phyloP scores from a whole-genome alignment of 495 filamentous ascomycete genomes.

The Viridothelium virens region DNA sequence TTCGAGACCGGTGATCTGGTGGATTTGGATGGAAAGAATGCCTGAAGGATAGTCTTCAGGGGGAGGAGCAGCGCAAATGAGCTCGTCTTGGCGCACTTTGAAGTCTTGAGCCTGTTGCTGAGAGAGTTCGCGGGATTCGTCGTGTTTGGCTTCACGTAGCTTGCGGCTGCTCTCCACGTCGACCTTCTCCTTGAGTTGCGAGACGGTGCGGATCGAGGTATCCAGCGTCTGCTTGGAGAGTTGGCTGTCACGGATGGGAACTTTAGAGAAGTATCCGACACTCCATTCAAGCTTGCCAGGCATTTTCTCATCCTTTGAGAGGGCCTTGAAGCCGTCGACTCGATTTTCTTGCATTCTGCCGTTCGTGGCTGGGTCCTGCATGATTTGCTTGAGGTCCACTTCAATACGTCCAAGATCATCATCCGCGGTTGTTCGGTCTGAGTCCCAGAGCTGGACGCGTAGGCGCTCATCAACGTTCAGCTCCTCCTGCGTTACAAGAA shows the following conservation, averaged over 20 bases:
- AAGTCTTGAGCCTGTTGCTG: constrained; percentile 58
- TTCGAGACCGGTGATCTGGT: constrained; percentile 63
- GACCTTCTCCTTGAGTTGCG: constrained; percentile 48
- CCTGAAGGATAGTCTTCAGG: constrained; percentile 50
- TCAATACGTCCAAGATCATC: constrained; percentile 66
- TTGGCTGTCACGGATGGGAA: constrained; percentile 48
- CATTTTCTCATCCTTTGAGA: constrained; percentile 56
- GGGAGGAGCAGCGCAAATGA: constrained; percentile 55
- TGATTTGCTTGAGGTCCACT: constrained; percentile 55
- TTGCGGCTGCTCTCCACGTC: constrained; percentile 47
- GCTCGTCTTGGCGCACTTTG: constrained; percentile 36
- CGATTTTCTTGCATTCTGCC: constrained; percentile 47
- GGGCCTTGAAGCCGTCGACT: constrained; percentile 50
- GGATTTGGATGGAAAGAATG: constrained; percentile 60
- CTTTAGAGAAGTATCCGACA: constrained; percentile 63
- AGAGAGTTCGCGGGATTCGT: constrained; percentile 47
- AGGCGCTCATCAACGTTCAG: constrained; percentile 64
- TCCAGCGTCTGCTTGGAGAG: constrained; percentile 48
- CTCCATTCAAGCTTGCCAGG: constrained; percentile 63
- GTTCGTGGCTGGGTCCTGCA: constrained; percentile 46
- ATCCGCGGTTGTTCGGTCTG: constrained; percentile 59
- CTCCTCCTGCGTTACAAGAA: constrained; percentile 60
- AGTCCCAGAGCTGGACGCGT: constrained; percentile 64
- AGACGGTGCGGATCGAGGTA: constrained; percentile 42
- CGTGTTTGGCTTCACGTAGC: constrained; percentile 51